Percentiles rank a stretch among this genome's conserved stretches.
phyloP scores from a whole-genome alignment of 768 basidiomycete species.

The Candolleomyces eurysporus region DNA sequence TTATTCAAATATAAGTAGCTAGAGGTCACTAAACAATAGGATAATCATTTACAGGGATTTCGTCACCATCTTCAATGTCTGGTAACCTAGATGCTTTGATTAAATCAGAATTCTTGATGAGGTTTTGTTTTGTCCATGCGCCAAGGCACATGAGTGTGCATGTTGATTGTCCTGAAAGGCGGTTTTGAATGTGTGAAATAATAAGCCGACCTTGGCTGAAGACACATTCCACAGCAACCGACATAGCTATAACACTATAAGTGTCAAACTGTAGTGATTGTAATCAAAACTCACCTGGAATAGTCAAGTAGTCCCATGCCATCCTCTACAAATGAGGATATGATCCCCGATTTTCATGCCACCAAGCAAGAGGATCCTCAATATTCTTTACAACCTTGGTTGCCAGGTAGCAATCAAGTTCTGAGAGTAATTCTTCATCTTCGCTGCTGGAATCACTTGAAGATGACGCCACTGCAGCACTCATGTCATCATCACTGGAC shows the following conservation, averaged over 20 bases:
- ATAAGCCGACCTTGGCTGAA: conserved; percentile 25
- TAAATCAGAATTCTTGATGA: conserved; percentile 23
- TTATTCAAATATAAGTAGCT: neutral
- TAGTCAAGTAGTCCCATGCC: neutral
- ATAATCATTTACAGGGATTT: neutral
- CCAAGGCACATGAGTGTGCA: conserved; percentile 30
- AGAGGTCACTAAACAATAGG: neutral
- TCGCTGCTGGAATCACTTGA: too few relatives aligned
- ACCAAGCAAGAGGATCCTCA: neutral
- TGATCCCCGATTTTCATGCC: neutral
- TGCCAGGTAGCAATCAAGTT: neutral
- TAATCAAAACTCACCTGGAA: neutral
- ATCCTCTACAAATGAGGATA: neutral
- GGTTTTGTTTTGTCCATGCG: conserved; percentile 25
- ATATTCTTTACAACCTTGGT: neutral
- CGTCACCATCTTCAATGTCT: neutral
- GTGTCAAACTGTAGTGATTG: too few relatives aligned
- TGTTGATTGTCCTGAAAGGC: conserved; percentile 21
- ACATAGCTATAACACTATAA: conserved; percentile 27
- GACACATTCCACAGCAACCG: conserved; percentile 24
- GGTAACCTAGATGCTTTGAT: neutral
- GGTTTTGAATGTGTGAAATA: conserved; percentile 23
- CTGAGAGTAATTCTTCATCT: too few relatives aligned
- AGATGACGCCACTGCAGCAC: too few relatives aligned
- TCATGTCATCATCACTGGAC: too few relatives aligned